Base-by-base conservation (phyloP, 2,329 filamentous ascomycete species). In the Ilyonectria robusta region DNA sequence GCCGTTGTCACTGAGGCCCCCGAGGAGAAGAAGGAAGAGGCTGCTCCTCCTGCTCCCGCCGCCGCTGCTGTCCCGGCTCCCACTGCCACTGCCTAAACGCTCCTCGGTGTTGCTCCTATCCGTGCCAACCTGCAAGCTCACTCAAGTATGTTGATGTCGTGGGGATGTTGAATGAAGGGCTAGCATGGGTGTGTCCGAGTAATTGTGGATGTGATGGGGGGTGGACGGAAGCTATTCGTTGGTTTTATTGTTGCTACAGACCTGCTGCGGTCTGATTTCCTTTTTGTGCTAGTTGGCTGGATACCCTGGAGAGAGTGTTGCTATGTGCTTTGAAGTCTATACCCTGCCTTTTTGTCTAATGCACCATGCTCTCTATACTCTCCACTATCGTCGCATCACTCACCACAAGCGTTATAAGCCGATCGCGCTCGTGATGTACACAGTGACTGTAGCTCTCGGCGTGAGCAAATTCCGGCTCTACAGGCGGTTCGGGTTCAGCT, bases 261-360 rank as follows among this genome's bases (percentile, higher is more conserved):
- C 26, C 46, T 58, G 26, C 13, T 50, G 46, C 21, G 50, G 56
- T 33, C 37, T 67, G n/a, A 46, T 59, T 29, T 66, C 48, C 71
- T 69, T 51, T 76, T 71, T 73, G 47, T 72, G 70, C 70, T 75
- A 67, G 65, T 74, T 72, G 64, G 75, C 76, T 78, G 78, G 76
- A 79, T 79, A 79, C 77, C 75, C 75, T 65, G 67, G 67, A 69
- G 70, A 73, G 70, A 73, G 65, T 61, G 68, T 62, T 65, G 72
- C 68, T 69, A 74, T 74, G 73, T 75, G 66, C 70, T 71, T 70
- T 73, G 50, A 69, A 76, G 75, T 73, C 72, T 78, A 78, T 79
- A 79, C 76, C 77, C 77, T 73, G 69, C 68, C 64, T 66, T 71
- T 71, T 69, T 70, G 70, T 71, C 66, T 68, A 72, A 73, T 75